These are phyloP conservation scores for Alternaria solani DNA, from an alignment of 2,329 filamentous ascomycete genomes.

Conservation along the genomic window DNA sequence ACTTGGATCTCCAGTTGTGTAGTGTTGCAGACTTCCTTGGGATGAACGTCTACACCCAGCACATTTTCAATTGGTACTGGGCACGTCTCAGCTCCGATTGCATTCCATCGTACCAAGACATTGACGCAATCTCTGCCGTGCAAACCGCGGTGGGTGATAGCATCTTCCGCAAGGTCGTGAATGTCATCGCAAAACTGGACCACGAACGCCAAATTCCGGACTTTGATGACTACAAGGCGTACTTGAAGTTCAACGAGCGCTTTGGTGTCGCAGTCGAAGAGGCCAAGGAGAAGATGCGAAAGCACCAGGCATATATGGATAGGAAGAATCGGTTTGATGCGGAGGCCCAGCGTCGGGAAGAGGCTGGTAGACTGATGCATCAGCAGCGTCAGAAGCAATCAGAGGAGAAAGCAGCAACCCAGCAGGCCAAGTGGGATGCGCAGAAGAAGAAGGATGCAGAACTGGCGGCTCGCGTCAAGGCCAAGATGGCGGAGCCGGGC, in stretches of 20 bases:
- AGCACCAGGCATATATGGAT: neutral
- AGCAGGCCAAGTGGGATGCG: neutral
- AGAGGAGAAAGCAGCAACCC: neutral
- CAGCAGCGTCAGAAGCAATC: neutral
- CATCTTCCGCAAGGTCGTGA: neutral
- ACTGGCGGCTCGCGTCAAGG: neutral
- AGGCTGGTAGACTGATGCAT: neutral
- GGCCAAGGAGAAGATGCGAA: neutral
- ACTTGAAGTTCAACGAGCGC: neutral
- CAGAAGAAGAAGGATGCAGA: neutral
- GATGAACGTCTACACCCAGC: constrained; percentile 6
- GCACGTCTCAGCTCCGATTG: neutral
- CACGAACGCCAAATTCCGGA: neutral
- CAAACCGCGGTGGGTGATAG: neutral
- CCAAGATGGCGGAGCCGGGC: neutral
- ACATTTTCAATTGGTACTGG: constrained; percentile 11
- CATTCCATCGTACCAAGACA: neutral
- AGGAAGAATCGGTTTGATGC: neutral
- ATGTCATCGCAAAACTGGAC: neutral
- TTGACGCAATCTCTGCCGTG: neutral
- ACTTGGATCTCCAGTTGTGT: neutral
- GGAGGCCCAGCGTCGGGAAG: neutral
- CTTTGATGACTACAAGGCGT: neutral
- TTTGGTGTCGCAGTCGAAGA: neutral
- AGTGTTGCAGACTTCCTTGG: constrained; percentile 7